These are phyloP conservation scores for Diaporthe australafricana DNA, from an alignment of 2,329 filamentous ascomycete genomes.

Conservation along the genomic window DNA sequence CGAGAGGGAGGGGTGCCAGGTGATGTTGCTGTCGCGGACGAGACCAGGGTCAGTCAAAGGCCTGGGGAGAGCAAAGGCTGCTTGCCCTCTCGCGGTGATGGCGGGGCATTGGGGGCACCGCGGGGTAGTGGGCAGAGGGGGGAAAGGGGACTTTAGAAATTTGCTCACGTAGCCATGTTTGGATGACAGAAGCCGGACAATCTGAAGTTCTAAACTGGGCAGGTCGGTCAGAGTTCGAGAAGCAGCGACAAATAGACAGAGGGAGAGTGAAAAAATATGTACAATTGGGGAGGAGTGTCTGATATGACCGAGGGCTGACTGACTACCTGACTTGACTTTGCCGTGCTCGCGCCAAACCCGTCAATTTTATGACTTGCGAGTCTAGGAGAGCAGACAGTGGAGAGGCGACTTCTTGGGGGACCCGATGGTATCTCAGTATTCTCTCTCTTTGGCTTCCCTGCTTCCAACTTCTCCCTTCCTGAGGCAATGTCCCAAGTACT, in stretches of 20 bases:
- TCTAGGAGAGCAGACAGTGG: conserved; percentile 8
- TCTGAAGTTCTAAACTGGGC: conserved; percentile 2
- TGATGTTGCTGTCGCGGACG: conserved; percentile 77
- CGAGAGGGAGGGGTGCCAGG: conserved; percentile 86
- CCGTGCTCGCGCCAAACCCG: conserved; percentile 22
- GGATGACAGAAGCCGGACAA: background rate
- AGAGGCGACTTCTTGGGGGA: conserved; percentile 13
- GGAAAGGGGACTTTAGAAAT: background rate
- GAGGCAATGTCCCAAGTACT: conserved; percentile 17
- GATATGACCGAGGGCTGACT: conserved; percentile 28
- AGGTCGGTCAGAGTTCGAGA: background rate
- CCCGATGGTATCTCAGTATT: conserved; percentile 25
- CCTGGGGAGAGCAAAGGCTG: background rate
- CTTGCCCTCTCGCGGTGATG: conserved; percentile 36
- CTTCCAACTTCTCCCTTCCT: background rate
- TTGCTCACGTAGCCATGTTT: conserved; percentile 42
- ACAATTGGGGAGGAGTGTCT: conserved; percentile 36
- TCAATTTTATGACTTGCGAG: conserved; percentile 26
- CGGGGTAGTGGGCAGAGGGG: conserved; percentile 9
- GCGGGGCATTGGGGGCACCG: conserved; percentile 38
- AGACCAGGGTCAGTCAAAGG: conserved; percentile 31
- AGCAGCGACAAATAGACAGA: background rate
- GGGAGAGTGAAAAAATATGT: conserved; percentile 14
- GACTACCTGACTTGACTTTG: conserved; percentile 28
- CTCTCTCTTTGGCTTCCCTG: background rate